phyloP scores from a whole-genome alignment of 176 grass and related monocot species.

The Hsuehochloa calcarea region DNA sequence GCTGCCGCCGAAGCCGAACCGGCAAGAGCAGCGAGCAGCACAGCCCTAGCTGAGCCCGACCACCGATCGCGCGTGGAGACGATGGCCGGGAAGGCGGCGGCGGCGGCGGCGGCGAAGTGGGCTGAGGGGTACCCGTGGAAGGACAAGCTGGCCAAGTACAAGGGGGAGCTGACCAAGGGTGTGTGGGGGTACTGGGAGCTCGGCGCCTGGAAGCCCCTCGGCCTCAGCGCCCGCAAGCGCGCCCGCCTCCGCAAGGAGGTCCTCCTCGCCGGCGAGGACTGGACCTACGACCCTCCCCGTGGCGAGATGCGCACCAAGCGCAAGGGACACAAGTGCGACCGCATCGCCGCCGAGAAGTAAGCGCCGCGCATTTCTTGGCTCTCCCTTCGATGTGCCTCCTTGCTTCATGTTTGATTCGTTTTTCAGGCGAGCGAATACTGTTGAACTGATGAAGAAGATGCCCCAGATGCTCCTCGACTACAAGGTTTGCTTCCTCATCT shows the following conservation, averaged over 20 bases:
- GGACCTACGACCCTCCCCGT: constrained; percentile 43
- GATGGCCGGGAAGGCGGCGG: constrained; percentile 54
- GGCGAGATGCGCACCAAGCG: constrained; percentile 66
- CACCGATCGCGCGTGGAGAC: not conserved
- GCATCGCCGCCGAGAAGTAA: constrained; percentile 58
- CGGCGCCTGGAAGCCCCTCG: constrained; percentile 87
- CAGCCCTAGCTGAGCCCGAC: constrained; percentile 8
- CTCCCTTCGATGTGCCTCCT: not conserved
- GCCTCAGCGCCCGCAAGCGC: constrained; percentile 71
- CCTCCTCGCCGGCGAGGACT: constrained; percentile 66
- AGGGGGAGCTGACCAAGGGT: constrained; percentile 55
- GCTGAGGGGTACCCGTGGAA: constrained; percentile 55
- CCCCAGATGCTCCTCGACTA: constrained; percentile 75
- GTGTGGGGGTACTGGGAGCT: constrained; percentile 96
- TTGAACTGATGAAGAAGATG: constrained; percentile 73
- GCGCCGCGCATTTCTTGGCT: not conserved
- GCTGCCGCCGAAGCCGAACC: not conserved
- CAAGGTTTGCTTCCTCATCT: constrained; percentile 50
- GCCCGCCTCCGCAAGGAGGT: constrained; percentile 88
- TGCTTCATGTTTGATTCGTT: not conserved
- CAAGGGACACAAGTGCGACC: constrained; percentile 55
- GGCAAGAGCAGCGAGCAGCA: not conserved
- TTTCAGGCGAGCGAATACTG: constrained; percentile 50
- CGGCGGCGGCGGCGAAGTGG: constrained; percentile 34
- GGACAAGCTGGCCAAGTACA: constrained; percentile 71